Conservation (phyloP, 805 yeast genomes). For the Ogataea trehalophila region DNA sequence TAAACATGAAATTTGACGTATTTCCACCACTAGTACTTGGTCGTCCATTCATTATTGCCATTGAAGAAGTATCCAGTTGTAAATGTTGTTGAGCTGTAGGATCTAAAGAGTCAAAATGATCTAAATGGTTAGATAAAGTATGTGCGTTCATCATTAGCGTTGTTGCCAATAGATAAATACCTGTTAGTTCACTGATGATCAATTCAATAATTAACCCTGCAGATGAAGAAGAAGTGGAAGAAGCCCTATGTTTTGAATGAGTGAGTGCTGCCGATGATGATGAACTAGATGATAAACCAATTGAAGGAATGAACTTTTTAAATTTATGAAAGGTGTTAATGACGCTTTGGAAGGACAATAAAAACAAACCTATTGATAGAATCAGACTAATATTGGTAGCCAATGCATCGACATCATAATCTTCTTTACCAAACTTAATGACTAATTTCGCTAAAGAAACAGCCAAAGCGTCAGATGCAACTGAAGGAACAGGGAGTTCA, state of each 20-base stretch:
- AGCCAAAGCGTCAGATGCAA: slow-evolving; percentile 42
- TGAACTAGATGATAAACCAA: slow-evolving; percentile 21
- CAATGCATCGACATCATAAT: slow-evolving; percentile 34
- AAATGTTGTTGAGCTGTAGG: too few relatives aligned
- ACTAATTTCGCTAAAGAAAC: slow-evolving; percentile 41
- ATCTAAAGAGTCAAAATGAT: slow-evolving; percentile 30
- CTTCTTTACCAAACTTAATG: slow-evolving; percentile 19
- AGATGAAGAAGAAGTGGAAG: not conserved
- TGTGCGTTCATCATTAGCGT: slow-evolving; percentile 45
- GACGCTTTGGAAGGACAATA: slow-evolving; percentile 63
- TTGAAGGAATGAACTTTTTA: slow-evolving; percentile 17
- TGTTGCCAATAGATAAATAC: slow-evolving; percentile 48
- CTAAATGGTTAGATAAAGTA: slow-evolving; percentile 38
- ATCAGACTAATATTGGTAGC: slow-evolving; percentile 44
- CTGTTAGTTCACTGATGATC: slow-evolving; percentile 40
- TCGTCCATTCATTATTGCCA: not conserved
- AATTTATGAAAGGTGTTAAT: slow-evolving; percentile 54
- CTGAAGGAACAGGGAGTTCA: not conserved
- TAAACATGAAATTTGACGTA: slow-evolving; percentile 22
- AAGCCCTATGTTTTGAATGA: too few relatives aligned
- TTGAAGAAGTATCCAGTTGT: not conserved
- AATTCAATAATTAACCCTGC: slow-evolving; percentile 25
- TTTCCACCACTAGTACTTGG: not conserved
- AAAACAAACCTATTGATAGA: slow-evolving; percentile 53
- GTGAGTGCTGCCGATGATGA: slow-evolving; percentile 17